phyloP scores from a whole-genome alignment of 192 early-diverging fungal species.

The Tieghemiomyces parasiticus region DNA sequence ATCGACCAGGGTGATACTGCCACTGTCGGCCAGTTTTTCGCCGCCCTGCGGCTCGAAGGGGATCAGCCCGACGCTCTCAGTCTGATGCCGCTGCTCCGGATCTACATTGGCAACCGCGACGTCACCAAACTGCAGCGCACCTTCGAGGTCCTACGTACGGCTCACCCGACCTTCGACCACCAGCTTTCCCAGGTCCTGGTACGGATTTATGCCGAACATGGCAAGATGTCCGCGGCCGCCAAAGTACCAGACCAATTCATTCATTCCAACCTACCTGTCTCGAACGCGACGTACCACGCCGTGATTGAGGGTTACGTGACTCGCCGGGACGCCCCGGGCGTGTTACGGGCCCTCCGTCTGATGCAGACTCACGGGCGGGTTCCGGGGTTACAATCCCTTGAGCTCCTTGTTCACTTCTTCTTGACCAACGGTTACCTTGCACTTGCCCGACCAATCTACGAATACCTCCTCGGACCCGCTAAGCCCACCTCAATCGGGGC shows the following conservation, averaged over 20 bases:
- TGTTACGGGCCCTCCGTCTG: neutral
- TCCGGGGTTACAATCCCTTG: neutral
- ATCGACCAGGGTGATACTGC: neutral
- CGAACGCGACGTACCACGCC: neutral
- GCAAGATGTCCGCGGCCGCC: too few species aligned
- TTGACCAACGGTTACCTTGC: neutral
- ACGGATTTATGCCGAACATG: neutral
- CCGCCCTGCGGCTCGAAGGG: neutral
- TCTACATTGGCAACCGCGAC: conserved; percentile 6
- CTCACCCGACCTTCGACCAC: neutral
- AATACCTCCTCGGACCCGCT: neutral
- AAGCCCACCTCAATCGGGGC: neutral
- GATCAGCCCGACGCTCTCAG: neutral
- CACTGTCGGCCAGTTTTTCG: neutral
- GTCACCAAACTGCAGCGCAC: neutral
- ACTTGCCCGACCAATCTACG: neutral
- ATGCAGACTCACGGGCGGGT: neutral
- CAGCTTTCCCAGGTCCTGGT: neutral
- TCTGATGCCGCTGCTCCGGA: neutral
- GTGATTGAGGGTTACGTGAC: conserved; percentile 1
- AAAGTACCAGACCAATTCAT: neutral
- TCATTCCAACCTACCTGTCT: neutral
- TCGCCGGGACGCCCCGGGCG: neutral
- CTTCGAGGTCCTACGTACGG: neutral
- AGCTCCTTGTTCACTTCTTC: neutral